Evolutionary conservation across 352 stramenopile species (phyloP).

Genomic region (Phytopythium kandeliae): DNA sequence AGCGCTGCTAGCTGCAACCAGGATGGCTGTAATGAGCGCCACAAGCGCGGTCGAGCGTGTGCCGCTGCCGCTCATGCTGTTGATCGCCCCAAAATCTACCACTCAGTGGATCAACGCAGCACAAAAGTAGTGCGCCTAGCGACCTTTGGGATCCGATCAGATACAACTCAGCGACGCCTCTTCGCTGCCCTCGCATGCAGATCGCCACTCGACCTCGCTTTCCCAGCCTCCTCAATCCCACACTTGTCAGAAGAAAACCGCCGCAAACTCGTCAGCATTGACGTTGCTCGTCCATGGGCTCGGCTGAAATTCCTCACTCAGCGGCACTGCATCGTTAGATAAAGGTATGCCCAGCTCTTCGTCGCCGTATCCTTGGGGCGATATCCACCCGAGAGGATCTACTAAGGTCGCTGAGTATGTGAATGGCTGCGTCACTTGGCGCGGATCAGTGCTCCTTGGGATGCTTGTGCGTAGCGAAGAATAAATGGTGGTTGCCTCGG

Average conservation of each 20-base stretch:
- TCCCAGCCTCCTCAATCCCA: too few species aligned
- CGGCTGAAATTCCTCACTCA: neutral
- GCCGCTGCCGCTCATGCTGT: neutral
- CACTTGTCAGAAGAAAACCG: slow-evolving; percentile 7
- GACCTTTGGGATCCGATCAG: neutral
- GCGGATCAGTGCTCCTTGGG: neutral
- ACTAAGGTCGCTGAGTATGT: neutral
- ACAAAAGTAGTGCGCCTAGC: neutral
- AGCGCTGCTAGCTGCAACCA: neutral
- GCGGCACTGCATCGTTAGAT: neutral
- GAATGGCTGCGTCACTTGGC: neutral
- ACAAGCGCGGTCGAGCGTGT: too few species aligned
- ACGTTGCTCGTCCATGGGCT: neutral
- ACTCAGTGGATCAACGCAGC: too few species aligned
- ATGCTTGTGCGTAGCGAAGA: neutral
- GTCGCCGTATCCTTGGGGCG: neutral
- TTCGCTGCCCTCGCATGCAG: neutral
- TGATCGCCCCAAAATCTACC: neutral
- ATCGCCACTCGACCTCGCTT: neutral
- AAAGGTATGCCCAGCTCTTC: too few species aligned
- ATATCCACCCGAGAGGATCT: neutral
- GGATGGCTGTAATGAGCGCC: neutral
- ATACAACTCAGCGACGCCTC: neutral
- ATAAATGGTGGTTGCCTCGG: neutral
- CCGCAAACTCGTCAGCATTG: neutral